A percentile compares a stretch with the other conserved stretches of the same genome.
Conservation (phyloP, 2,329 filamentous ascomycete species). For the Scedosporium aurantiacum region DNA sequence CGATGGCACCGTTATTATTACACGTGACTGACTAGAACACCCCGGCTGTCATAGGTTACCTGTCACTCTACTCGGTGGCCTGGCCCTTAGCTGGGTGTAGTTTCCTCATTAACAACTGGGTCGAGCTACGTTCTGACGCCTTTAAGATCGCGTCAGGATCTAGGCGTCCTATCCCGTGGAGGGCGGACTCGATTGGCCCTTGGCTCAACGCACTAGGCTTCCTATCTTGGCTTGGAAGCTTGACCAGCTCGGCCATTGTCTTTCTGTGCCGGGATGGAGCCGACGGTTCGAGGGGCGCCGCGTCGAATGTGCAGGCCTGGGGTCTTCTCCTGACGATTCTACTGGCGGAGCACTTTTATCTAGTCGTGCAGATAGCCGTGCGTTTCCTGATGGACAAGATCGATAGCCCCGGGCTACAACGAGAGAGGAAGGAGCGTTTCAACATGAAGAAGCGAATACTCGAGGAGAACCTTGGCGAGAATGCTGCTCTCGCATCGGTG, state of each 20-base stretch:
- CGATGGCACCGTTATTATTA: not conserved
- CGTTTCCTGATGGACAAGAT: conserved; percentile 65
- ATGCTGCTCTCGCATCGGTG: conserved; percentile 36
- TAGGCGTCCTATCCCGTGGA: conserved; percentile 79
- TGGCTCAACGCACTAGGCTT: conserved; percentile 82
- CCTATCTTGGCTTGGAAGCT: conserved; percentile 83
- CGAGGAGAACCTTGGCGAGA: conserved; percentile 56
- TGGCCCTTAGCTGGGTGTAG: conserved; percentile 89
- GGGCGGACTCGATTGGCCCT: conserved; percentile 87
- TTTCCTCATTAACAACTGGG: conserved; percentile 91
- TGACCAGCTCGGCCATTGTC: conserved; percentile 78
- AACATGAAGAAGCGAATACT: conserved; percentile 69
- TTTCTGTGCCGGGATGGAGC: conserved; percentile 66
- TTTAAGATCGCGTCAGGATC: conserved; percentile 88
- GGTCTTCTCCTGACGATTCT: conserved; percentile 72
- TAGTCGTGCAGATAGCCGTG: conserved; percentile 64
- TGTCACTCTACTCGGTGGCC: conserved; percentile 82
- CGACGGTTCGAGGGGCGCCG: conserved; percentile 53
- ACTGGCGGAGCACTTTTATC: conserved; percentile 79
- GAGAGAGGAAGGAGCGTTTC: conserved; percentile 73
- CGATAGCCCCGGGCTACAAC: conserved; percentile 76
- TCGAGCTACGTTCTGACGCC: conserved; percentile 86
- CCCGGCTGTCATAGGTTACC: conserved; percentile 47
- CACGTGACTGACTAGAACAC: not conserved
- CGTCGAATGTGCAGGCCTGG: conserved; percentile 65